phyloP scores from a whole-genome alignment of 2,329 filamentous ascomycete species.

The Stromatinia cepivora region DNA sequence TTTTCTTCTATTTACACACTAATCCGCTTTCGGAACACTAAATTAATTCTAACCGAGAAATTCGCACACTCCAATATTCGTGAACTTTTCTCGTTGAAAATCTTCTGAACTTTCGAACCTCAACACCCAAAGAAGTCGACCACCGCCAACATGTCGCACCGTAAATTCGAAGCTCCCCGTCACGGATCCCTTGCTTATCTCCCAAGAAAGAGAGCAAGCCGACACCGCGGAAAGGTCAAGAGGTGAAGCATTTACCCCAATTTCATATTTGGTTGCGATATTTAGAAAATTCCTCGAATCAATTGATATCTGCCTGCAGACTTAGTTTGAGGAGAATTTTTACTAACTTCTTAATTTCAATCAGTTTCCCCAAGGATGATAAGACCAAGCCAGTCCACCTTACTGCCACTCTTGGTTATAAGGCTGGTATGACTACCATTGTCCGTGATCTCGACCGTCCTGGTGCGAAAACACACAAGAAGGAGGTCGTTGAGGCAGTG shows the following conservation, averaged over 20 bases:
- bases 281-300: not conserved
- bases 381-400: constrained; percentile 99
- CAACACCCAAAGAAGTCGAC: constrained; percentile 24
- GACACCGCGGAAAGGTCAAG: constrained; percentile 98
- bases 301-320: not conserved
- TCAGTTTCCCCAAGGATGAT: constrained; percentile 98
- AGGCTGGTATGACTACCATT: constrained; percentile 99
- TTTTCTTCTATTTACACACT: not conserved
- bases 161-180: constrained; percentile 66
- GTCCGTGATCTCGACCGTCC: constrained; percentile 95
- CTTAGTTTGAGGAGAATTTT: not conserved
- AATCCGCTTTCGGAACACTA: not conserved
- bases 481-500: constrained; percentile 90
- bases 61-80: constrained; percentile 21
- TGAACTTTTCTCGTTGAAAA: constrained; percentile 14
- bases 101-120: constrained; percentile 24
- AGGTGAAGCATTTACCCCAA: constrained; percentile 62
- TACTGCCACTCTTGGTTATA: constrained; percentile 98
- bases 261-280: constrained; percentile 27
- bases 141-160: constrained; percentile 33
- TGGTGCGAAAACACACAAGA: constrained; percentile 99
- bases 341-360: constrained; percentile 21
- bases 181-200: constrained; percentile 91
- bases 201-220: constrained; percentile 87
- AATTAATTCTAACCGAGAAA: constrained; percentile 15